Conservation (phyloP, 2,329 filamentous ascomycete genomes). For the Aspergillus alliaceus region DNA sequence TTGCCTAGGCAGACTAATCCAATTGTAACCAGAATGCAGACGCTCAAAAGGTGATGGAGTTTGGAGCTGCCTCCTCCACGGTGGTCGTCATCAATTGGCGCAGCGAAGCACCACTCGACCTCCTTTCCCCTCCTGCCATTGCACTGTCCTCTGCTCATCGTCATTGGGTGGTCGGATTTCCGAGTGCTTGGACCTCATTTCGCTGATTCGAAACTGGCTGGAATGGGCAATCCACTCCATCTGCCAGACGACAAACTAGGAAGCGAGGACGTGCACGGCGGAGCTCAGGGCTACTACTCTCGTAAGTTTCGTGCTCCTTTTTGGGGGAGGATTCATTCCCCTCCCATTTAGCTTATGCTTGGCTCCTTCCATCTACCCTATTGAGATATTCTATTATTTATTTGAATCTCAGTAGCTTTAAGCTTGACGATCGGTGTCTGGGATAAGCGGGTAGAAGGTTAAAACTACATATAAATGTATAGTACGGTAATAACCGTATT, state of each 20-base stretch:
- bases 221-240: conserved; percentile 6
- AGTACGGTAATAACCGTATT: conserved; percentile 1
- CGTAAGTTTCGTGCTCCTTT: background rate
- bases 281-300: conserved; percentile 1
- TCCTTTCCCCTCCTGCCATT: background rate
- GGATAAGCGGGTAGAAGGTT: conserved; percentile 1
- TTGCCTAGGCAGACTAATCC: background rate
- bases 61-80: background rate
- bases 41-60: background rate
- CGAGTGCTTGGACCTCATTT: conserved; percentile 23
- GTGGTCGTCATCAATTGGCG: background rate
- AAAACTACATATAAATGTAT: background rate
- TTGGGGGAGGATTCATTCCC: conserved; percentile 2
- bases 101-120: background rate
- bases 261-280: background rate
- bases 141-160: background rate
- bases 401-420: conserved; percentile 6
- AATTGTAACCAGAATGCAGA: background rate
- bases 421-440: conserved; percentile 11
- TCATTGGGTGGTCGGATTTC: conserved; percentile 14
- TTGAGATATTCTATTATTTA: background rate
- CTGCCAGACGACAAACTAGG: conserved; percentile 9
- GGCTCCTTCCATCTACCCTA: background rate
- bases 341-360: background rate
- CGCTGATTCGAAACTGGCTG: conserved; percentile 9